A percentile compares a stretch with the other conserved stretches of the same genome.
These are phyloP conservation scores for Adansonia gregorii DNA, from an alignment of 441 rosid species.

Conservation along the genomic window DNA sequence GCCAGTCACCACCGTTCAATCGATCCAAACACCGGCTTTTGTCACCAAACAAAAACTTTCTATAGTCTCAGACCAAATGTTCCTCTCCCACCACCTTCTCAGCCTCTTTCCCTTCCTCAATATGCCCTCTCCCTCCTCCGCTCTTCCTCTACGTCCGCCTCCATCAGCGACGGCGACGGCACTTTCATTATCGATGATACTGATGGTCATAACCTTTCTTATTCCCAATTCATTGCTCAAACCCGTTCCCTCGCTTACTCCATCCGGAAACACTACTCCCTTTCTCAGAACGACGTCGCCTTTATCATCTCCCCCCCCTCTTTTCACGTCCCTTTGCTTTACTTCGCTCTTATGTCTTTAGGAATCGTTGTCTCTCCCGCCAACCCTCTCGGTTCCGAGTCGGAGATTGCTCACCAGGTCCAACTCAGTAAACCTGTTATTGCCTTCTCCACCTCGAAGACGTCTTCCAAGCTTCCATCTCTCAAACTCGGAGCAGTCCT, in stretches of 20 bases:
- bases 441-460: slow-evolving; percentile 71
- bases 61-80: slow-evolving; percentile 50
- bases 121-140: slow-evolving; percentile 56
- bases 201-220: slow-evolving; percentile 48
- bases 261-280: slow-evolving; percentile 41
- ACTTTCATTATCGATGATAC: slow-evolving; percentile 46
- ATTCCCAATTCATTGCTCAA: slow-evolving; percentile 47
- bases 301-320: slow-evolving; percentile 69
- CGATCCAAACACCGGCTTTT: slow-evolving; percentile 54
- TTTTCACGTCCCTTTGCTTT: slow-evolving; percentile 62
- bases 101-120: slow-evolving; percentile 62
- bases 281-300: slow-evolving; percentile 62
- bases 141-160: slow-evolving; percentile 1
- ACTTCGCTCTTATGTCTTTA: slow-evolving; percentile 72
- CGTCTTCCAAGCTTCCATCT: slow-evolving; percentile 50
- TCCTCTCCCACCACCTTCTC: slow-evolving; percentile 54
- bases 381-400: slow-evolving; percentile 66
- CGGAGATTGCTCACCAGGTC: slow-evolving; percentile 67
- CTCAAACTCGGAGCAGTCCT: slow-evolving; percentile 56
- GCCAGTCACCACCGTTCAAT: slow-evolving; percentile 25
- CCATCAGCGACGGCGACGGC: slow-evolving; percentile 32
- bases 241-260: slow-evolving; percentile 51
- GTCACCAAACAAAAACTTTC: slow-evolving; percentile 46
- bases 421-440: slow-evolving; percentile 62
- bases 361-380: slow-evolving; percentile 76